Evolutionary conservation across 1,284 basidiomycete species (phyloP), one percentile per base, ranked within the genome.

Genomic region (Austroboletus niveus): DNA sequence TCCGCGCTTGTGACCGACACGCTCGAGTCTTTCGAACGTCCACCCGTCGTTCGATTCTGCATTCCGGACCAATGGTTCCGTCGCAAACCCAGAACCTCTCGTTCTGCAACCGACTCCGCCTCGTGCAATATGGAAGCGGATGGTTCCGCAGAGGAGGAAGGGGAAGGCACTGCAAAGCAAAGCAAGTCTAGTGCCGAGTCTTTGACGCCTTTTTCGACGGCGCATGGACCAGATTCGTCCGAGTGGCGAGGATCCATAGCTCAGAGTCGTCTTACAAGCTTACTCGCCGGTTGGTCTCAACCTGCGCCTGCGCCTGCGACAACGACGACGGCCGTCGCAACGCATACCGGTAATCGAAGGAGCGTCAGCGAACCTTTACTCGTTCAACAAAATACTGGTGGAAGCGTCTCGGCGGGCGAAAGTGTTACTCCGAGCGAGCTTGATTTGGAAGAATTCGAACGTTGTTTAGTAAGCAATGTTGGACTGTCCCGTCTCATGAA

Each of bases 41-140:
- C 61, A 17, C 76, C 75, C 15, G 56, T 53, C 5, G 80, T 86
- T 61, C 75, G 77, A 31, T 77, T 89, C 52, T 87, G 83, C 56
- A 79, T 91, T 11, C 88, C 88, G 2, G 85, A 89, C 44, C 84
- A 87, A 65, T 90, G 88, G 88, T 90, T 84, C 65, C 81, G 85
- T 45, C 78, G 87, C 80, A 32, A 85, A 51, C 77, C 82, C 15
- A 77, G 81, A 29, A 60, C 76, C 1, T 75, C 78, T 10, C 74
- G 74, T 42, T 78, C 80, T 12, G 81, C 79, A 3, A 76, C 82
- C 31, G 70, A 73, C 9, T 82, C 34, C 29, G 10, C 80, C 0
- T 69, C 81, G 43, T 70, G 70, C 42, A 20, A 36, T 24, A 5
- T 24, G 4, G 46, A 31, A 3, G 38, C 73, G 5, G 76, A 75